Base-by-base conservation (phyloP, 176 grass and related monocot genomes). In the Lolium perenne region DNA sequence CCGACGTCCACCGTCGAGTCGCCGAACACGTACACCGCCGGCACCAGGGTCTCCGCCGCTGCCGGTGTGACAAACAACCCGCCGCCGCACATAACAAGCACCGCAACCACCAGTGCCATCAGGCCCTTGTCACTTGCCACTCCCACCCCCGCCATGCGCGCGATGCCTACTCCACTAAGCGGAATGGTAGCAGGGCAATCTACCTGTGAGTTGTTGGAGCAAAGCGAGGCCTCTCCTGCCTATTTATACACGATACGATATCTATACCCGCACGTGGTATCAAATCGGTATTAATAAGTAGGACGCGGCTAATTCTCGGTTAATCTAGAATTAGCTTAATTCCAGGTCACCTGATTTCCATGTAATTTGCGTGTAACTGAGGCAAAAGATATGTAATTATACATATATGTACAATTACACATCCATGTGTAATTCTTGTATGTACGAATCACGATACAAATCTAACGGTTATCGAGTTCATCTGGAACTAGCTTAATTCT, bases 11-110 rank as follows among this genome's bases (percentile, higher is more conserved):
- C 85, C n/a, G 88, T 93, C 0, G 85, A 93, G 80, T 90, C 88
- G 59, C 91, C 91, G 78, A 93, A 93, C 61, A 93, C 88, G 71
- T 93, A 91, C 77, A 93, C 55, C 62, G 85, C 85, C 41, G 91
- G 91, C 47, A 93, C 91, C 9, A 83, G 48, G 79, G 72, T 47
- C 4, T 25, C 22, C 7, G 63, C 63, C 83, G 43, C 8, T 16
- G 79, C 10, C 78, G 32, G 32, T 35, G 32, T 35, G 32, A 35
- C 32, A 35, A 35, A 2, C 32, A 51, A 6, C 4, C 60, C 79
- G 16, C 76, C 38, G 67, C 10, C 26, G 74, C 54, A 66, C 18
- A 66, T 3, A 49, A 87, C 35, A 25, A 77, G 46, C 15, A 14
- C 32, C 15, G 25, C 47, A 1, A 11, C 38, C 0, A 51, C 13